Conservation (phyloP, 441 rosid species). For the Jatropha multifida region DNA sequence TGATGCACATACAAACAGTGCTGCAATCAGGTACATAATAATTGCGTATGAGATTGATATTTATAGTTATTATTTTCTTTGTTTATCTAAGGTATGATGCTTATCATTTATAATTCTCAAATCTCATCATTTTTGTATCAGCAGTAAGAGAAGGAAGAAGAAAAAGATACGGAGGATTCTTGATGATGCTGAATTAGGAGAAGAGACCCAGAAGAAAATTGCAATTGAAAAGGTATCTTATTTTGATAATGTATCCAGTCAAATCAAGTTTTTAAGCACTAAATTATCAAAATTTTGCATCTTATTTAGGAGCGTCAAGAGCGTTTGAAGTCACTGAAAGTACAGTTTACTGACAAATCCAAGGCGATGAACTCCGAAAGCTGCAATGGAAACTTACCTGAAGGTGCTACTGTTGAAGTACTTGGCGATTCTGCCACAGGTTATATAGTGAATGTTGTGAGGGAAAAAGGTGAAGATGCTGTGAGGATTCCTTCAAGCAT, state of each 20-base stretch:
- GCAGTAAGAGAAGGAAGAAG: conserved; percentile 68
- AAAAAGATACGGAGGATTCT: conserved; percentile 94
- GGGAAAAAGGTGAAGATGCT: conserved; percentile 97
- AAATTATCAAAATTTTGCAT: conserved; percentile 28
- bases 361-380: conserved; percentile 46
- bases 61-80: neutral
- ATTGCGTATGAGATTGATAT: conserved; percentile 13
- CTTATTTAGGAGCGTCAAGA: conserved; percentile 94
- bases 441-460: conserved; percentile 95
- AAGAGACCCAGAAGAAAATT: conserved; percentile 95
- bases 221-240: conserved; percentile 91
- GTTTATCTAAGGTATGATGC: conserved; percentile 3
- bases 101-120: conserved; percentile 33
- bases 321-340: conserved; percentile 82
- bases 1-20: conserved; percentile 47
- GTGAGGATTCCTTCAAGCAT: conserved; percentile 90
- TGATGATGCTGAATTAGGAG: conserved; percentile 99
- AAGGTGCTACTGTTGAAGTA: conserved; percentile 71
- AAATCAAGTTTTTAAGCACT: conserved; percentile 13
- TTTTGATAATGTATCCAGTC: conserved; percentile 23
- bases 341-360: conserved; percentile 70
- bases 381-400: conserved; percentile 48
- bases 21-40: conserved; percentile 52
- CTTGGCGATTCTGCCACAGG: conserved; percentile 89
- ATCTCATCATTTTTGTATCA: conserved; percentile 30